Conservation (phyloP, 1,139 yeast species). For the Spathaspora sp. region DNA sequence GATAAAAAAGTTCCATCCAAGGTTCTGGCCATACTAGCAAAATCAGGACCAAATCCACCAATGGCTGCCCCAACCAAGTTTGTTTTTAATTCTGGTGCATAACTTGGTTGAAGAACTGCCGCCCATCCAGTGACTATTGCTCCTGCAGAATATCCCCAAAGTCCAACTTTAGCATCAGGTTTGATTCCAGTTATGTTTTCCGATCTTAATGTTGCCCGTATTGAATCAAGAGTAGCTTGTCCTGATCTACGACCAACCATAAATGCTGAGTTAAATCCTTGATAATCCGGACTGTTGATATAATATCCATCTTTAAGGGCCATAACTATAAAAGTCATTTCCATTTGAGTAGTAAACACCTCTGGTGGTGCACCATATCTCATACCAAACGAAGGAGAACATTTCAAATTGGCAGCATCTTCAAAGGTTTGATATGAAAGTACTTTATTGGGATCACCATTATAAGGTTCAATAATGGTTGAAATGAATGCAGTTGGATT, state of each 20-base stretch:
- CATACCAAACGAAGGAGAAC: slow-evolving; percentile 18
- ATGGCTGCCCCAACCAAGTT: slow-evolving; percentile 30
- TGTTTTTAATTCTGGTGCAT: slow-evolving; percentile 32
- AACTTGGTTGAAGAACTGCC: slow-evolving; percentile 27
- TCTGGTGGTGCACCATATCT: slow-evolving; percentile 12
- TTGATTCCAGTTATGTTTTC: slow-evolving; percentile 21
- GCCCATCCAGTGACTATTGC: slow-evolving; percentile 31
- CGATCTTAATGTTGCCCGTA: slow-evolving; percentile 21
- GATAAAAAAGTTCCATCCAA: slow-evolving; percentile 26
- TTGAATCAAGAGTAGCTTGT: slow-evolving; percentile 21
- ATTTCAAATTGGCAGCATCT: slow-evolving; percentile 15
- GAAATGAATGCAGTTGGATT: slow-evolving; percentile 31
- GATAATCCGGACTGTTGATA: slow-evolving; percentile 28
- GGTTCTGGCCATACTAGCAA: slow-evolving; percentile 22
- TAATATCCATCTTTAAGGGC: slow-evolving; percentile 26
- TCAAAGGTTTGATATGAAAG: slow-evolving; percentile 20
- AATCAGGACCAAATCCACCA: slow-evolving; percentile 34
- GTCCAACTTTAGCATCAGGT: slow-evolving; percentile 18
- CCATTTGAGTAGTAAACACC: slow-evolving; percentile 17
- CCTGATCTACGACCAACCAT: slow-evolving; percentile 26
- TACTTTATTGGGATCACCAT: slow-evolving; percentile 23
- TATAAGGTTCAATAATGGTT: slow-evolving; percentile 31
- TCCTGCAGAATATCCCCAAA: slow-evolving; percentile 35
- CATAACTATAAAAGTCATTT: slow-evolving; percentile 20
- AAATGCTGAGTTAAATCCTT: slow-evolving; percentile 21